Percentiles rank a stretch among this genome's conserved stretches.
phyloP scores from a whole-genome alignment of 441 rosid genomes.

The Aleurites moluccanus region DNA sequence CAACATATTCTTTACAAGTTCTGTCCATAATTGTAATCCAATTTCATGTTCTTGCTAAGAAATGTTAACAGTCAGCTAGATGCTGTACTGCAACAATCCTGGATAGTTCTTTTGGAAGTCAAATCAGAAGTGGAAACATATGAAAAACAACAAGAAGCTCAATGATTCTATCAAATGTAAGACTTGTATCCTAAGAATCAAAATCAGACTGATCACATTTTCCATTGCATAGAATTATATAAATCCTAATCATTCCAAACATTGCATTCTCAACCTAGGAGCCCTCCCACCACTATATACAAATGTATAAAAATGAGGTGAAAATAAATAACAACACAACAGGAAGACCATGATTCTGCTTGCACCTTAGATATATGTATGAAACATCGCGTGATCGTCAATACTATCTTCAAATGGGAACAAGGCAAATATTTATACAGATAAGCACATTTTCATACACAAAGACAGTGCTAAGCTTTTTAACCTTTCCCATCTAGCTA shows the following conservation, averaged over 20 bases:
- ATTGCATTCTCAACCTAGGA: neutral
- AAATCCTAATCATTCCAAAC: neutral
- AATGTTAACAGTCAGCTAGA: neutral
- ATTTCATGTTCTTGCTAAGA: neutral
- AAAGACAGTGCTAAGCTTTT: neutral
- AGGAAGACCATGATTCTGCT: neutral
- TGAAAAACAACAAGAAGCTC: neutral
- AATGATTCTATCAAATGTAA: neutral
- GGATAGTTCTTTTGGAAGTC: neutral
- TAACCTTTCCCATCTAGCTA: neutral
- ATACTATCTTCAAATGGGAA: neutral
- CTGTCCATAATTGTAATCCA: neutral
- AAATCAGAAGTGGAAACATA: neutral
- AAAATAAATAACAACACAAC: neutral
- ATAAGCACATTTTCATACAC: neutral
- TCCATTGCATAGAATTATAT: neutral
- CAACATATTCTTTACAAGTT: neutral
- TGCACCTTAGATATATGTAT: neutral
- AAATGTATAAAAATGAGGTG: neutral
- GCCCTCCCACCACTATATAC: neutral
- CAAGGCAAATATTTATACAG: neutral
- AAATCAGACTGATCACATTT: neutral
- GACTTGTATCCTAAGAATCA: neutral
- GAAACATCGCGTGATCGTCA: neutral
- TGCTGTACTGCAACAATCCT: neutral